A percentile compares a stretch with the other conserved stretches of the same genome.
Conservation (phyloP, 2,329 filamentous ascomycete species). For the Botryosphaeria agaves region DNA sequence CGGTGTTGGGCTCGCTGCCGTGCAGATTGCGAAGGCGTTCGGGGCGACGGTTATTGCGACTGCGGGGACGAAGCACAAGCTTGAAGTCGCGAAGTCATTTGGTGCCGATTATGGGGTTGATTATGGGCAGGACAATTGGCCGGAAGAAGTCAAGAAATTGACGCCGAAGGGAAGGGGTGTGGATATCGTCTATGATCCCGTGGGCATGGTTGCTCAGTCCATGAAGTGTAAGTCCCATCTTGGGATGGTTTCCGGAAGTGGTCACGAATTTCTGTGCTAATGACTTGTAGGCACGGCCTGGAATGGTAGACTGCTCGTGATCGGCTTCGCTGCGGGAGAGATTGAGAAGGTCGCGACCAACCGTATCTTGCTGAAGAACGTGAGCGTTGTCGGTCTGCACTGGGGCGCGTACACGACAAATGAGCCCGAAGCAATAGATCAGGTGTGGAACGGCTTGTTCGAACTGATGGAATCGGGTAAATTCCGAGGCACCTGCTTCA, state of each 20-base stretch:
- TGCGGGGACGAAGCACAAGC: slow-evolving; percentile 63
- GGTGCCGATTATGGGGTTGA: slow-evolving; percentile 74
- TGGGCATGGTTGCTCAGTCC: slow-evolving; percentile 72
- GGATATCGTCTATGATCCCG: slow-evolving; percentile 90
- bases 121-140: slow-evolving; percentile 49
- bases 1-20: slow-evolving; percentile 77
- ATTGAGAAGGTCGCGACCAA: slow-evolving; percentile 93
- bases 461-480: slow-evolving; percentile 60
- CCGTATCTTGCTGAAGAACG: slow-evolving; percentile 84
- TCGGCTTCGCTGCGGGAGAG: slow-evolving; percentile 71
- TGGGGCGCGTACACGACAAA: slow-evolving; percentile 73
- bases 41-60: slow-evolving; percentile 90
- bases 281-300: too few relatives aligned
- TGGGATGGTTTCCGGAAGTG: too few relatives aligned
- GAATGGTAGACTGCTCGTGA: slow-evolving; percentile 76
- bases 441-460: slow-evolving; percentile 72
- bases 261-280: too few relatives aligned
- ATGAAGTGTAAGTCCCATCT: too few relatives aligned
- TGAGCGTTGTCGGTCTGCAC: slow-evolving; percentile 73
- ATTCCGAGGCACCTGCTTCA: slow-evolving; percentile 67
- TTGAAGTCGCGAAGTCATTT: slow-evolving; percentile 59
- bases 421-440: slow-evolving; percentile 50
- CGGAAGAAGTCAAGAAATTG: slow-evolving; percentile 55
- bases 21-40: slow-evolving; percentile 84
- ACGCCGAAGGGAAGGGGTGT: slow-evolving; percentile 59